Base-by-base conservation (phyloP, 192 early-diverging fungal genomes). In the Coemansia erecta region DNA sequence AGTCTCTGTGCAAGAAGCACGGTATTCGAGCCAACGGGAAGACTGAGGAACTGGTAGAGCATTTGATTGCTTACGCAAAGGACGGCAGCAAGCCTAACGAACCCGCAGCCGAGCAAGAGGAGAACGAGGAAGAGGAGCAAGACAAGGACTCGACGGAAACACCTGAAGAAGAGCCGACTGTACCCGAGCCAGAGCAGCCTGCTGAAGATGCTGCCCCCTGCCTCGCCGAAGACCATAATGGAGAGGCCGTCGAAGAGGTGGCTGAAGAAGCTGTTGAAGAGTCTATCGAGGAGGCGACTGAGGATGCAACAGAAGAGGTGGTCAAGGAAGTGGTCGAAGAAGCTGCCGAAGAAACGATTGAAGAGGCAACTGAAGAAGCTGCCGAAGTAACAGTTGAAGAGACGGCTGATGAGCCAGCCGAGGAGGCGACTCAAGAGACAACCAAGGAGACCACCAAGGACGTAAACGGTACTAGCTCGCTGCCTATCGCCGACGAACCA, bases 1-100 rank as follows among this genome's bases (percentile, higher is more conserved):
- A 79, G 56, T 47, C 61, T 17, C 62, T 79, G 44, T 79, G 76
- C 66, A 79, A 79, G 39, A 79, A 68, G 58, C 58, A 64, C 37
- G 70, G 66, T 3, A 64, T 79, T 22, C 68, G 68, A 43, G 76
- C 76, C 12, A 79, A 79, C 51, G 76, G 65, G 49, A 79, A 65
- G 51, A 72, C 46, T 53, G 65, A 68, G 15, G 70, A 79, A 56
- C 65, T 79, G 13, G 53, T 79, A 37, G 66, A 72, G 56, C 58
- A 53, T 28, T 37, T 79, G 13, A 21, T 49, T 6, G 62, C 61
- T 14, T 37, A 35, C 17, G 47, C 37, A 3, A 61, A 60, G 22
- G 45, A 46, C 12, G 26, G 56, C 26, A 19, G 19, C 6, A 26
- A 18, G 39, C 42, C 0, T 18, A 41, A 24, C 13, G 22, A 49